A percentile compares a stretch with the other conserved stretches of the same genome.
Evolutionary conservation across 2,329 filamentous ascomycete species (phyloP).

Genomic region (Fusarium liriodendri): DNA sequence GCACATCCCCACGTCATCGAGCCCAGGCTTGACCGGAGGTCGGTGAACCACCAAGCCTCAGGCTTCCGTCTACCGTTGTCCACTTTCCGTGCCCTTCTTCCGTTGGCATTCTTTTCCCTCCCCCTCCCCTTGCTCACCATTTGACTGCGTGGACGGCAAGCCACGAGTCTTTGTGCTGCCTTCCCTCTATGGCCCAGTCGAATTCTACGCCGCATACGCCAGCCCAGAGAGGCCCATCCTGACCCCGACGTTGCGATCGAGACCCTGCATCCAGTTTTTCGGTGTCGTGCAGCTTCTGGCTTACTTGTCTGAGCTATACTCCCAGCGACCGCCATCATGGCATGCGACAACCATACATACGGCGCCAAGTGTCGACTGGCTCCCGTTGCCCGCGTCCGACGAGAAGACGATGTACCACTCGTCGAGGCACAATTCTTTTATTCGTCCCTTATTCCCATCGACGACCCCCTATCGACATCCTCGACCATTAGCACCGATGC

Average conservation of each 20-base stretch:
- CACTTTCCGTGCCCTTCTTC: background rate
- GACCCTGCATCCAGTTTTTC: background rate
- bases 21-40: constrained; percentile 22
- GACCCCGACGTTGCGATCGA: constrained; percentile 19
- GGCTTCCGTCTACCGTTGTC: constrained; percentile 7
- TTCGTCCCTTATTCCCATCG: constrained; percentile 82
- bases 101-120: background rate
- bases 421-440: constrained; percentile 86
- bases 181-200: constrained; percentile 35
- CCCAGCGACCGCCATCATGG: constrained; percentile 28
- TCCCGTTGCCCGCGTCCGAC: constrained; percentile 54
- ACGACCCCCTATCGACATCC: constrained; percentile 83
- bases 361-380: constrained; percentile 69
- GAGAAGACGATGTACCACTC: constrained; percentile 65
- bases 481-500: constrained; percentile 63
- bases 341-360: constrained; percentile 63
- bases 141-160: constrained; percentile 11
- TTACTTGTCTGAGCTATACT: constrained; percentile 10
- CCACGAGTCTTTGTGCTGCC: constrained; percentile 2
- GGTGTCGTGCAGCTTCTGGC: background rate
- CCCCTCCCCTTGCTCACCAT: background rate
- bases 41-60: constrained; percentile 17
- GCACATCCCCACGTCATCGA: constrained; percentile 33
- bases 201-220: constrained; percentile 22
- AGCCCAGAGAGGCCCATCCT: constrained; percentile 26